Conservation (phyloP, 2,329 filamentous ascomycete genomes). For the Nigrospora sphaerica region DNA sequence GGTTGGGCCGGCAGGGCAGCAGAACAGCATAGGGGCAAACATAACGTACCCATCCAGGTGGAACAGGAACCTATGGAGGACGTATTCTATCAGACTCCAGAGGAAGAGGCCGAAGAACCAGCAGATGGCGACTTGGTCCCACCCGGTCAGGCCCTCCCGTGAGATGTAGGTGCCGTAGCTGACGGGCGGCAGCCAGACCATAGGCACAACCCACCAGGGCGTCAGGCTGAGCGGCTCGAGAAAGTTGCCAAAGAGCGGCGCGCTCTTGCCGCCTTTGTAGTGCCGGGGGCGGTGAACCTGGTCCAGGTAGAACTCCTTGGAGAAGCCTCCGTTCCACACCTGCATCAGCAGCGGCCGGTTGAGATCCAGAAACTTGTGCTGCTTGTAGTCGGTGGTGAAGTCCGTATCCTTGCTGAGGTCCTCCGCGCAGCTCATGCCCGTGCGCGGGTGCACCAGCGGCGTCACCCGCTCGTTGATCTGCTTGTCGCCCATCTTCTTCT, state of each 20-base stretch:
- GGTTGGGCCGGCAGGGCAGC: background rate
- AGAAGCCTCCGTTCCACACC: conserved; percentile 81
- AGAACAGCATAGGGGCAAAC: background rate
- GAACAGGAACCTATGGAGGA: conserved; percentile 84
- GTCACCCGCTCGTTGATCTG: conserved; percentile 24
- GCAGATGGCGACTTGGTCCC: conserved; percentile 46
- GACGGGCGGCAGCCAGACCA: conserved; percentile 76
- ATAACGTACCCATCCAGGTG: conserved; percentile 78
- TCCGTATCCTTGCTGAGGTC: conserved; percentile 87
- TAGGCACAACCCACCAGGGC: conserved; percentile 85
- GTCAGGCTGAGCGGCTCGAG: conserved; percentile 96
- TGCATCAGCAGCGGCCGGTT: conserved; percentile 79
- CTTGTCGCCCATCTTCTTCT: conserved; percentile 22
- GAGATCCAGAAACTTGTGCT: conserved; percentile 89
- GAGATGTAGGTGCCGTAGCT: conserved; percentile 65
- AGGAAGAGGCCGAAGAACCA: conserved; percentile 66
- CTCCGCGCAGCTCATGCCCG: conserved; percentile 83
- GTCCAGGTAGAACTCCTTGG: conserved; percentile 92
- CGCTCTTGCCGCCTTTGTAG: conserved; percentile 88
- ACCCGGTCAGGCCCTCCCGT: conserved; percentile 48
- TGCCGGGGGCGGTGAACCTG: conserved; percentile 94
- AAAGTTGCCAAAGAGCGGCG: conserved; percentile 94
- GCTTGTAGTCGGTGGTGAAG: conserved; percentile 66
- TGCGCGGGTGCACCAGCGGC: conserved; percentile 48
- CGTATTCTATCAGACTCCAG: conserved; percentile 89